Percentiles rank a stretch among this genome's conserved stretches.
Conservation (phyloP, 2,329 filamentous ascomycete species). For the Thermochaetoides dissita region DNA sequence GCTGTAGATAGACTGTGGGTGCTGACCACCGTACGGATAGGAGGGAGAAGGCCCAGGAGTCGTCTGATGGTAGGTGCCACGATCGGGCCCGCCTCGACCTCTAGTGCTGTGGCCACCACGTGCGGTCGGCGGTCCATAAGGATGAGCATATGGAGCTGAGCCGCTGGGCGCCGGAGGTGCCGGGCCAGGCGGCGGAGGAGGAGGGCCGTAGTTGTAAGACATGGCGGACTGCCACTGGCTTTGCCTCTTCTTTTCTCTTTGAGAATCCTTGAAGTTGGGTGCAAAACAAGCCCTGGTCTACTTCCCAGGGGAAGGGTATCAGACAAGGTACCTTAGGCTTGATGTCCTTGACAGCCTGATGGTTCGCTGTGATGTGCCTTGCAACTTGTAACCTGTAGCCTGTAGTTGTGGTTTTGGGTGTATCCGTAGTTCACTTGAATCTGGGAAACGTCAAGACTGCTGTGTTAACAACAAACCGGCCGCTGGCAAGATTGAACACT, state of each 20-base stretch:
- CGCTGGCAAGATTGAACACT: too few species aligned
- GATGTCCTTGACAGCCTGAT: too few species aligned
- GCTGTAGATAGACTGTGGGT: constrained; percentile 21
- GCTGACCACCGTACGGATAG: constrained; percentile 27
- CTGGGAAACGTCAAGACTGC: too few species aligned
- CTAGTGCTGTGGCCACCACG: constrained; percentile 26
- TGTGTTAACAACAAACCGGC: too few species aligned
- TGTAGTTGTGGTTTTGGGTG: too few species aligned
- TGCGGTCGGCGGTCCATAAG: neutral
- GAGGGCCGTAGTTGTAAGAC: constrained; percentile 39
- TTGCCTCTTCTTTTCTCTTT: too few species aligned
- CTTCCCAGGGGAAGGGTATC: constrained; percentile 1
- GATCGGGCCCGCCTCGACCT: constrained; percentile 27
- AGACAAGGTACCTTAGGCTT: too few species aligned
- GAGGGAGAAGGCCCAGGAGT: constrained; percentile 17
- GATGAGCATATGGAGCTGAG: constrained; percentile 26
- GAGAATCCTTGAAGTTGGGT: neutral
- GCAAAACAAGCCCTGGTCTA: constrained; percentile 4
- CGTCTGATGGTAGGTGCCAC: constrained; percentile 26
- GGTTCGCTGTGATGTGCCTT: neutral
- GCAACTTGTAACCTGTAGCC: too few species aligned
- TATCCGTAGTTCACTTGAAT: too few species aligned
- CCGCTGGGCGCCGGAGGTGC: constrained; percentile 19
- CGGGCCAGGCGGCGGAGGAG: constrained; percentile 34
- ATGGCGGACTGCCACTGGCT: constrained; percentile 18